Base-by-base conservation (phyloP, 257 asterid genomes). In the Leonotis leonurus region DNA sequence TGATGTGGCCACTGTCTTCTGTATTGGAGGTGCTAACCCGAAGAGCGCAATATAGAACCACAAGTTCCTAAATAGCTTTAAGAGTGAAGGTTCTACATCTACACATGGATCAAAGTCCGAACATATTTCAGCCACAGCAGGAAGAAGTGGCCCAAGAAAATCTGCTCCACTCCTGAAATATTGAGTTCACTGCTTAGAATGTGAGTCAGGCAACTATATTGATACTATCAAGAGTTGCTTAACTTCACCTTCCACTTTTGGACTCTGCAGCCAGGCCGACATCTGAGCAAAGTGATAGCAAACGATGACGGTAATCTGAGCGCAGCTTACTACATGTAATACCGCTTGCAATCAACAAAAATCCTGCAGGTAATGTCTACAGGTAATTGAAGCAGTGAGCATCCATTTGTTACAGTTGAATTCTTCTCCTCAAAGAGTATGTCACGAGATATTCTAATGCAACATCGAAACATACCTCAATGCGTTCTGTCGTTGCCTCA, bases 21-120 rank as follows among this genome's bases (percentile, higher is more conserved):
- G 89, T 79, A 93, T 71, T 26, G 99, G 96, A 75, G 99, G 99
- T 63, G 97, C 96, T 72, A 93, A 77, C 65, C 99, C 99, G 79
- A 93, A 93, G 62, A 93, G 99, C 61, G 97, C 99, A 70, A 87
- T 82, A 73, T 93, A 93, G 83, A 93, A 93, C 99, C 99, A 93
- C 87, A 93, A 77, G 69, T 93, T 89, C 13, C 97, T 91, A 65
- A 89, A 93, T 73, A 93, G 76, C 86, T 93, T 93, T 75, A 93
- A 72, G 48, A 93, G 87, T 14, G 99, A 87, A 73, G 99, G 99
- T 70, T 93, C 99, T 64, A 89, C 82, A 74, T 87, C 86, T 61
- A 65, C 71, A 73, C 78, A 78, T 69, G 97, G 99, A 75, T 89
- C 92, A 53, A 89, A 93, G 75, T 93, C 97, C 22, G 99, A 93